Base-by-base conservation (phyloP, 306 rosid species). In the Purshia tridentata region DNA sequence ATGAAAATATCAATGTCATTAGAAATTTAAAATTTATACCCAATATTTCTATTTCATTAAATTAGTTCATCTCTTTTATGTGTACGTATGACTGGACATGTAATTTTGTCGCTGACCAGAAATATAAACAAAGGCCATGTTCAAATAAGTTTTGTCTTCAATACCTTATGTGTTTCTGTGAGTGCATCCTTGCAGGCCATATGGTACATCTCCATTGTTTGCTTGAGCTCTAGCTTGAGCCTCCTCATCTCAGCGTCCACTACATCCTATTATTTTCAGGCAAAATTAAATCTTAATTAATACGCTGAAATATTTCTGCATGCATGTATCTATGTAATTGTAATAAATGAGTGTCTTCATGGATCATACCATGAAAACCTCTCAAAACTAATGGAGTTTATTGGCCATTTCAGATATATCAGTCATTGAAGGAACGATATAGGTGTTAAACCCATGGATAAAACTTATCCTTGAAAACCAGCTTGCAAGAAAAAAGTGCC, bases 121-220 rank as follows among this genome's bases (percentile, higher is more conserved):
- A 49, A 20, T 19, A 29, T 48, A n/a, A 50, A 54, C 19, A 53
- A n/a, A 40, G 9, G 51, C 29, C 0, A 18, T 16, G 7, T 8
- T 8, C 64, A 7, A 13, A 42, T 49, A 20, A 65, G 10, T 5
- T 8, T 37, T 9, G 14, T 11, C 9, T 6, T 50, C 46, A 48
- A n/a, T 74, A 90, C 98, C 92, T 81, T 88, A 47, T 86, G 87
- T 76, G 86, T 81, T 16, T 96, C 96, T 6, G 80, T 69, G 47
- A 85, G 73, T 39, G 90, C 97, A 82, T 89, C 96, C 84, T 80
- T 86, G 88, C 97, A 94, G 47, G 96, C 98, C 11, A 97, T 59
- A 55, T 86, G 89, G 69, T 91, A 94, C 97, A 94, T 76, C 46
- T 91, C 97, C 92, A 91, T 91, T 20, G 96, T 91, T 70, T 89